A percentile compares a stretch with the other conserved stretches of the same genome.
These are phyloP conservation scores for Aureobasidium zeae DNA, from an alignment of 2,329 filamentous ascomycete genomes.

Conservation along the genomic window DNA sequence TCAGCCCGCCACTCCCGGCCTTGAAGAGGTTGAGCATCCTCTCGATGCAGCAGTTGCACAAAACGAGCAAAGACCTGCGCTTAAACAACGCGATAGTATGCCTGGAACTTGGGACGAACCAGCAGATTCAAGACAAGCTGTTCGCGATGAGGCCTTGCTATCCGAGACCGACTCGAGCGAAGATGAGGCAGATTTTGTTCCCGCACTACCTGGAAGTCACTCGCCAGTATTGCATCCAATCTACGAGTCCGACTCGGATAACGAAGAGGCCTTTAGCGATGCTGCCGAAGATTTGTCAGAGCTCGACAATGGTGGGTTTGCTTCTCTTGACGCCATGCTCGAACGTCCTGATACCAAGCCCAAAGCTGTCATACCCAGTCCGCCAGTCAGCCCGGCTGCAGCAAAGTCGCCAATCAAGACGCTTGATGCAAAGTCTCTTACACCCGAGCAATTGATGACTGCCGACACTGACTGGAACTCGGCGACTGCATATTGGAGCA, in stretches of 20 bases:
- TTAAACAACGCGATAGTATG: slow-evolving; percentile 12
- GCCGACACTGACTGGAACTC: slow-evolving; percentile 52
- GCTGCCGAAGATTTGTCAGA: slow-evolving; percentile 65
- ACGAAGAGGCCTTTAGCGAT: slow-evolving; percentile 60
- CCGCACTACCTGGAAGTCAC: neutral
- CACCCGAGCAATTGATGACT: slow-evolving; percentile 10
- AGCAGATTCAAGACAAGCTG: neutral
- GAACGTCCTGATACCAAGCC: slow-evolving; percentile 43
- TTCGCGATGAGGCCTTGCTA: neutral
- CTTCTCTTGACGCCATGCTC: slow-evolving; percentile 64
- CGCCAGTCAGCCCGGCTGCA: slow-evolving; percentile 24
- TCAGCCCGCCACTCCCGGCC: slow-evolving; percentile 29
- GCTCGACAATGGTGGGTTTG: slow-evolving; percentile 55
- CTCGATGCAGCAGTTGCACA: neutral
- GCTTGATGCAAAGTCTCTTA: slow-evolving; percentile 12
- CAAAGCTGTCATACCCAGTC: slow-evolving; percentile 6
- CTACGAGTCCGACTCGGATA: slow-evolving; percentile 30
- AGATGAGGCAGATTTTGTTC: slow-evolving; percentile 1
- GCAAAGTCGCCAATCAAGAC: neutral
- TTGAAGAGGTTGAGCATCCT: slow-evolving; percentile 19
- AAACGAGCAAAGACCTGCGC: neutral
- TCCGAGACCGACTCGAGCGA: slow-evolving; percentile 13
- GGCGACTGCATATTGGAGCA: slow-evolving; percentile 61
- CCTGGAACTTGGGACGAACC: slow-evolving; percentile 17
- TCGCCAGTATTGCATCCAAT: slow-evolving; percentile 14